Base-by-base conservation (phyloP, 495 filamentous ascomycete genomes). In the Neurospora sp. region DNA sequence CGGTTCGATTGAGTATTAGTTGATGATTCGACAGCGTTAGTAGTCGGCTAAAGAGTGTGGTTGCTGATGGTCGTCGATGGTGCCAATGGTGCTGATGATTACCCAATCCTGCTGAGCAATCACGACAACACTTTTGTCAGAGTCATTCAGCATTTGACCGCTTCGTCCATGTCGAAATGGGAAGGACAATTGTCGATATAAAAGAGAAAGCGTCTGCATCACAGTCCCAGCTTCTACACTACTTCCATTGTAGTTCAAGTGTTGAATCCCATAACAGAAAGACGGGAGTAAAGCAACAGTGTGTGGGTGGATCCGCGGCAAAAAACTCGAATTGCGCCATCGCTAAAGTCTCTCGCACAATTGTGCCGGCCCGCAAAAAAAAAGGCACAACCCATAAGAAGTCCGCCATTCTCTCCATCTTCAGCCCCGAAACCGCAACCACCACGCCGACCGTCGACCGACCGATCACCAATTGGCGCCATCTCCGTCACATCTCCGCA, bases 261-360 rank as follows among this genome's bases (percentile, higher is more conserved):
- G 45, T 24, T 4, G 48, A 15, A n/a, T 48, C 42, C n/a, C 21
- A 21, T 24, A 62, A 62, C 54, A 62, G 54, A 66, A 62, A 34
- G 54, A n/a, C n/a, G n/a, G n/a, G n/a, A 34, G 48, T 66, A 66
- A 66, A 66, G 28, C 15, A 66, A 66, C 54, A 66, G 54, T 36
- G 54, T 66, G 54, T 34, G 54, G 54, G 54, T 66, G 54, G 54
- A 66, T 9, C 54, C 54, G 28, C 54, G 54, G 54, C 54, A 71
- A 72, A 70, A 59, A 59, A 72, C 69, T 38, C 31, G 48, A 73
- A 75, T 75, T 75, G 76, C 74, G 73, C 75, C 75, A 76, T 76
- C 73, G 73, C 19, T 45, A 42, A 36, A 43, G 42, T 38, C 62
- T 21, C 73, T 76, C 73, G 11, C 75, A 73, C 73, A 69, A 73